Base-by-base conservation (phyloP, 2,329 filamentous ascomycete species). In the Epichloe sp. region DNA sequence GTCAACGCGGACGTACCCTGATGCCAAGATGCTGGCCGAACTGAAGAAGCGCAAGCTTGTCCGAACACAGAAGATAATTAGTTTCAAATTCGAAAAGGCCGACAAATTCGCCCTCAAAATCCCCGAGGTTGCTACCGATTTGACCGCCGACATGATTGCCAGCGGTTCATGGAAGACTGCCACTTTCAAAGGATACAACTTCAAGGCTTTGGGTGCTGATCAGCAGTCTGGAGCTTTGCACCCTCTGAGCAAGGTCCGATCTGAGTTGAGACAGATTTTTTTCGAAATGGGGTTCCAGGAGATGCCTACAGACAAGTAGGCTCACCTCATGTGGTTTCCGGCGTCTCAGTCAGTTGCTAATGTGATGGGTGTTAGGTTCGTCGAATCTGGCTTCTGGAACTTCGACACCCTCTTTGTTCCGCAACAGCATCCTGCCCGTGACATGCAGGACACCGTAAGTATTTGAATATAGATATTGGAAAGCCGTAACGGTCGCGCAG, bases 221-320 rank as follows among this genome's bases (percentile, higher is more conserved):
- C 80, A 83, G 65, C 72, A 76, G 55, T 72, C 80, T 14, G 80
- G 80, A 48, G 77, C 80, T 14, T 68, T 78, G 63, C 85, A 77
- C 64, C 82, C 83, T 63, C 73, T 98, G 59, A 96, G 89, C 73
- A 97, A 97, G 75, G 91, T 97, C 61, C 85, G 93, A 60, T 80
- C 88, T 61, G 93, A 97, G 71, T 95, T 98, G 78, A 79, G 93
- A 53, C 86, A 93, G 65, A 96, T 98, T 65, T 98, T 98, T 82
- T 97, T 98, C 71, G 89, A 95, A 67, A 95, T 95, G 83, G 93
- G 91, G 49, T 98, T 97, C 73, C 84, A 91, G 63, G 93, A 98
- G 75, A 97, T 98, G 93, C 87, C 90, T 14, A 96, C 91, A 47
- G 85, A 86, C 71, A 82, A 87, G 67, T 54, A 54, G 40, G 53